Percentiles rank a stretch among this genome's conserved stretches.
phyloP scores from a whole-genome alignment of 1,284 basidiomycete species.

The Cystobasidium pallidum region DNA sequence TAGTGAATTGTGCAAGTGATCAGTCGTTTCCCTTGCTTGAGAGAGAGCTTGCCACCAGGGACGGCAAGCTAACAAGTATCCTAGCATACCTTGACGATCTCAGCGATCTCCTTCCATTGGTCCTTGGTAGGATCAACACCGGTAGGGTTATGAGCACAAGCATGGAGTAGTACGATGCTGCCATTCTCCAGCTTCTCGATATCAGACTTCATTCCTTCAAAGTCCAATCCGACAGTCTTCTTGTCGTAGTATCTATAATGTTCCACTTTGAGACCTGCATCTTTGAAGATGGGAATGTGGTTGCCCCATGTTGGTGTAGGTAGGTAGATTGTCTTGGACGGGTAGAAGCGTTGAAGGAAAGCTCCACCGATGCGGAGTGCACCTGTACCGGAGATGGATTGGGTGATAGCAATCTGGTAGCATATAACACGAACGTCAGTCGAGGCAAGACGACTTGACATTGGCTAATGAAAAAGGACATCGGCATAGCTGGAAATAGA shows the following conservation, averaged over 20 bases:
- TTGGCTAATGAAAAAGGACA: constrained; percentile 5
- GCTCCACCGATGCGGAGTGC: constrained; percentile 94
- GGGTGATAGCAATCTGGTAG: constrained; percentile 80
- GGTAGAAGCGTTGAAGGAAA: constrained; percentile 89
- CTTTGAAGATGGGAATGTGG: constrained; percentile 73
- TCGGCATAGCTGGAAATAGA: constrained; percentile 45
- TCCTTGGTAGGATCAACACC: constrained; percentile 70
- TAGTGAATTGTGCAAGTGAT: neutral
- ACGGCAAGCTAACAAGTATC: neutral
- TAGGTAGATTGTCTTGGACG: constrained; percentile 88
- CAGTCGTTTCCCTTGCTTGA: too few relatives aligned
- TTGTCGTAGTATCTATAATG: constrained; percentile 89
- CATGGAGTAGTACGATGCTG: constrained; percentile 62
- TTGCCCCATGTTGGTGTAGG: constrained; percentile 97
- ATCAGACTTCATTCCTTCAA: constrained; percentile 71
- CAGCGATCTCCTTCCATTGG: constrained; percentile 83
- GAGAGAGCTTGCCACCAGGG: too few relatives aligned
- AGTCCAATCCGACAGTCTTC: constrained; percentile 86
- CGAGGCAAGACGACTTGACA: neutral
- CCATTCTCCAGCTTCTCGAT: constrained; percentile 62
- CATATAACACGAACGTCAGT: neutral
- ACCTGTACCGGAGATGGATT: constrained; percentile 97
- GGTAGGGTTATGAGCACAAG: constrained; percentile 62
- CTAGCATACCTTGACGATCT: constrained; percentile 63
- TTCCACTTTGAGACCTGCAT: constrained; percentile 92